Conservation (phyloP, 169 alveolate genomes). For the Besnoitia besnoiti region DNA sequence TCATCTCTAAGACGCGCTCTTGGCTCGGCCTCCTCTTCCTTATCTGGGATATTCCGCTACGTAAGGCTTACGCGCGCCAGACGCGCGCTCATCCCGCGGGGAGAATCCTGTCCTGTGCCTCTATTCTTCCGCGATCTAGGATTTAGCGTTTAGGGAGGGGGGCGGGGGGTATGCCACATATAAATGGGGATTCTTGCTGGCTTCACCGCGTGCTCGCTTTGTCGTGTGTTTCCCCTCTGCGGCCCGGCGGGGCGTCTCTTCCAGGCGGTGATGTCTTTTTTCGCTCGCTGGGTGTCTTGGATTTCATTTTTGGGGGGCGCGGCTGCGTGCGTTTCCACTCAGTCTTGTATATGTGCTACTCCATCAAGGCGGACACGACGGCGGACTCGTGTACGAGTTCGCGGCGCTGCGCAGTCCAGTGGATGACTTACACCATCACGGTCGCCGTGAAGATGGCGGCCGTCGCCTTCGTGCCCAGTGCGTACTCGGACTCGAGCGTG, state of each 20-base stretch:
- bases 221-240: too few relatives aligned
- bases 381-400: not conserved
- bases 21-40: conserved; percentile 30
- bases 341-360: conserved; percentile 24
- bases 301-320: not conserved
- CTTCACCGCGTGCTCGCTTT: too few relatives aligned
- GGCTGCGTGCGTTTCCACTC: not conserved
- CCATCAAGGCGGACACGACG: not conserved
- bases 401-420: conserved; percentile 32
- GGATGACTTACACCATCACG: conserved; percentile 6
- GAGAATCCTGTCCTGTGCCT: too few relatives aligned
- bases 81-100: too few relatives aligned
- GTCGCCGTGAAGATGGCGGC: conserved; percentile 26
- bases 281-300: not conserved
- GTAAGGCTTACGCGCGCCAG: too few relatives aligned
- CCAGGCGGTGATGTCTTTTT: too few relatives aligned
- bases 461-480: not conserved
- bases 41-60: not conserved
- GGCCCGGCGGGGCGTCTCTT: too few relatives aligned
- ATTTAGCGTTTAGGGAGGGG: too few relatives aligned
- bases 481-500: not conserved
- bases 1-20: not conserved
- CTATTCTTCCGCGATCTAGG: too few relatives aligned
- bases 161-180: too few relatives aligned
- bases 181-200: too few relatives aligned